A percentile compares a stretch with the other conserved stretches of the same genome.
Conservation (phyloP, 2,329 filamentous ascomycete species). For the Xylariaceae sp. region DNA sequence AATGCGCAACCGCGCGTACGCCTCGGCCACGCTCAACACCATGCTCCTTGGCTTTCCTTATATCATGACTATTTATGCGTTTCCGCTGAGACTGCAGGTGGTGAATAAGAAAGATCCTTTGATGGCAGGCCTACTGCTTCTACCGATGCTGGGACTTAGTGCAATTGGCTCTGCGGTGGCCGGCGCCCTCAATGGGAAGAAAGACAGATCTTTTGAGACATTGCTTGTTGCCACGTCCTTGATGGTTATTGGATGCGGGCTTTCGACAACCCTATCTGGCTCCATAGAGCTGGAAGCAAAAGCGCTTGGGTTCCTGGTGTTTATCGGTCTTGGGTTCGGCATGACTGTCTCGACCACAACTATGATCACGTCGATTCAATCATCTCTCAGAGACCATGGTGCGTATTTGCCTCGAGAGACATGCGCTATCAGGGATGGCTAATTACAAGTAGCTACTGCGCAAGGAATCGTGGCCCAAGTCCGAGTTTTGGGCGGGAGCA, state of each 20-base stretch:
- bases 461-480: conserved; percentile 50
- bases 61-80: conserved; percentile 43
- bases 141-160: conserved; percentile 48
- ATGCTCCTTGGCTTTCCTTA: conserved; percentile 48
- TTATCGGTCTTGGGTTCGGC: conserved; percentile 51
- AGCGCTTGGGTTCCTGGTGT: conserved; percentile 43
- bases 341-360: conserved; percentile 43
- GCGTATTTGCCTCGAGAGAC: conserved; percentile 11
- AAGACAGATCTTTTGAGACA: conserved; percentile 40
- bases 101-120: conserved; percentile 44
- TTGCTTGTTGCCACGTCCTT: conserved; percentile 37
- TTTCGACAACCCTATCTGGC: conserved; percentile 37
- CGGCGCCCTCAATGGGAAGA: conserved; percentile 38
- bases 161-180: conserved; percentile 40
- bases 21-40: conserved; percentile 38
- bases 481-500: conserved; percentile 48
- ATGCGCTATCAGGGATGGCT: background rate
- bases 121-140: conserved; percentile 45
- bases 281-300: conserved; percentile 36
- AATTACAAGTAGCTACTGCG: conserved; percentile 36
- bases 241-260: conserved; percentile 42
- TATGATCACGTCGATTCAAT: conserved; percentile 39
- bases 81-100: conserved; percentile 46
- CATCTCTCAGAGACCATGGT: conserved; percentile 43
- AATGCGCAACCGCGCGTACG: conserved; percentile 43